These are phyloP conservation scores for Trichoderma breve DNA, from an alignment of 2,329 filamentous ascomycete species.

Conservation along the genomic window DNA sequence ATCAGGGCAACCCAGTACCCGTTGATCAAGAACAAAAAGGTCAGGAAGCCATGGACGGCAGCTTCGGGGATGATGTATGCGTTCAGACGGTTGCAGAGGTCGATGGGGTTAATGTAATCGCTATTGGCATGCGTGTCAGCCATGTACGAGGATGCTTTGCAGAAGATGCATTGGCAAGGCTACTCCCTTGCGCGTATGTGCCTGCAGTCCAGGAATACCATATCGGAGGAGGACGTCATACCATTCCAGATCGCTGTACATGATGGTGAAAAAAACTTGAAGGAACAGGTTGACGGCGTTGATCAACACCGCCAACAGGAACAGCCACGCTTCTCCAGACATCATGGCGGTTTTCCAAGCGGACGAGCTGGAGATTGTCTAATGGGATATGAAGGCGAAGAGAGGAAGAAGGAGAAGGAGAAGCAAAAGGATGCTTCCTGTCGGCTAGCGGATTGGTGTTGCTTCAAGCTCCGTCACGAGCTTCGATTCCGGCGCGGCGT, in stretches of 20 bases:
- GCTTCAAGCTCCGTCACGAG: constrained; percentile 19
- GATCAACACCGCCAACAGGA: constrained; percentile 95
- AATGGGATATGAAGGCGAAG: neutral
- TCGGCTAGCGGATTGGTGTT: neutral
- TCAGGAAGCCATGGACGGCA: constrained; percentile 93
- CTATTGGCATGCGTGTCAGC: constrained; percentile 43
- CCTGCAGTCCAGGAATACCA: neutral
- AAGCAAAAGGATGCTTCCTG: neutral
- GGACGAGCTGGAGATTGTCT: constrained; percentile 26
- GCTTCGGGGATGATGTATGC: constrained; percentile 99
- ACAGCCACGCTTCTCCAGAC: constrained; percentile 98
- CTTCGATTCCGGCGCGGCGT: constrained; percentile 15
- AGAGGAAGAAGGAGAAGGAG: neutral
- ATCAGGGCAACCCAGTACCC: constrained; percentile 95
- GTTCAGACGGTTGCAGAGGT: constrained; percentile 99
- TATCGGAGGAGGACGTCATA: constrained; percentile 47
- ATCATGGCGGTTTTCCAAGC: constrained; percentile 48
- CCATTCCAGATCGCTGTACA: constrained; percentile 99
- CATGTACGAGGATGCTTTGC: neutral
- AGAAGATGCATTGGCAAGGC: constrained; percentile 19
- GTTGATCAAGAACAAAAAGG: constrained; percentile 94
- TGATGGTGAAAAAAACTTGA: constrained; percentile 99
- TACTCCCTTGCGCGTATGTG: constrained; percentile 1
- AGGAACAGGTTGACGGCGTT: constrained; percentile 99
- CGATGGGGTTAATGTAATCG: constrained; percentile 99